Percentiles rank a stretch among this genome's conserved stretches.
phyloP scores from a whole-genome alignment of 306 rosid species.

The Cucurbita moschata region DNA sequence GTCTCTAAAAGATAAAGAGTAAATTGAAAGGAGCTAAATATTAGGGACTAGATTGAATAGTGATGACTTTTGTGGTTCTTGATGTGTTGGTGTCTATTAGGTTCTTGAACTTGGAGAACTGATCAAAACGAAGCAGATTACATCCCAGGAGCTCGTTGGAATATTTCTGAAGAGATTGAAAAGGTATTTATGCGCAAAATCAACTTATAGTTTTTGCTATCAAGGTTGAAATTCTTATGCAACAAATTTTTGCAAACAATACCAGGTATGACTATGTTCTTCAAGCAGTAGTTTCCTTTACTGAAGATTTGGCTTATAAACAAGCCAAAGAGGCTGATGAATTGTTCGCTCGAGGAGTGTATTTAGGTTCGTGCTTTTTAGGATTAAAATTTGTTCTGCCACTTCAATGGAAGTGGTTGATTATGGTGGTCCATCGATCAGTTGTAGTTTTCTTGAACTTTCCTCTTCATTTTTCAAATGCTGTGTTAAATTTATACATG shows the following conservation, averaged over 20 bases:
- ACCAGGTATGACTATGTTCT: conserved; percentile 50
- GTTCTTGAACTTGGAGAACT: conserved; percentile 68
- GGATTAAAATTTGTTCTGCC: not conserved
- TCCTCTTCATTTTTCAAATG: not conserved
- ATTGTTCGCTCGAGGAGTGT: conserved; percentile 44
- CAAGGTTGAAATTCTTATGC: not conserved
- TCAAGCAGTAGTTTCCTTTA: conserved; percentile 46
- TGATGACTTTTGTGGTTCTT: not conserved
- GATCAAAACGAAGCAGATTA: conserved; percentile 49
- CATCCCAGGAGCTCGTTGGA: conserved; percentile 51
- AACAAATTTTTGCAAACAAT: not conserved
- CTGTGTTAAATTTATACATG: not conserved
- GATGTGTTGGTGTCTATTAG: conserved; percentile 10
- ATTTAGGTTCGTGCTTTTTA: conserved; percentile 33
- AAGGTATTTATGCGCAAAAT: conserved; percentile 23
- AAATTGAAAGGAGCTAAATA: not conserved
- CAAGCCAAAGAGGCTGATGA: conserved; percentile 62
- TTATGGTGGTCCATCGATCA: not conserved
- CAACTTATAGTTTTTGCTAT: not conserved
- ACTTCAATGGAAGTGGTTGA: not conserved
- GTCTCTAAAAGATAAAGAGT: too few species aligned
- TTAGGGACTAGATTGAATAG: not conserved
- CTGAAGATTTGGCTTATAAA: conserved; percentile 50
- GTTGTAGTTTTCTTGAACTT: not conserved
- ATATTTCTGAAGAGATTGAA: conserved; percentile 54